A percentile compares a stretch with the other conserved stretches of the same genome.
These are phyloP conservation scores for Bondarzewia mesenterica DNA, from an alignment of 1,284 basidiomycete genomes.

Conservation along the genomic window DNA sequence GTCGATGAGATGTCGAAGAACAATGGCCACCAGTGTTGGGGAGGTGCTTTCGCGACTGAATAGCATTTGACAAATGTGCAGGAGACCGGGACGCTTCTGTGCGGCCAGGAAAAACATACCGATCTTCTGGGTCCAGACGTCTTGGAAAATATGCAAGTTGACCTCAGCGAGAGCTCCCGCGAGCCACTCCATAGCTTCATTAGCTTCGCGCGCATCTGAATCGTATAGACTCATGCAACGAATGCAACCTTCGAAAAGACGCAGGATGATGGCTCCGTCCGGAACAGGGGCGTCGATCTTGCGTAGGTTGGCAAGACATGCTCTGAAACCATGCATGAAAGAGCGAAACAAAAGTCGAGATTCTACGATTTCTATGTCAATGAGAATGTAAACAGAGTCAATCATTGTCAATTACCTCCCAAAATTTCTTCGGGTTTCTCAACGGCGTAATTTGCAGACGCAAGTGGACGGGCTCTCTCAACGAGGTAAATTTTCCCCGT, in stretches of 20 bases:
- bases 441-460: conserved; percentile 62
- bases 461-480: conserved; percentile 75
- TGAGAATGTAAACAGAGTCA: not conserved
- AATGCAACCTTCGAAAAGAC: conserved; percentile 83
- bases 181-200: conserved; percentile 85
- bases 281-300: conserved; percentile 74
- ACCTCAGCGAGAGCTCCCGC: conserved; percentile 73
- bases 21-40: conserved; percentile 87
- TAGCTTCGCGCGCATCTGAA: conserved; percentile 74
- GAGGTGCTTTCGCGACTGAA: conserved; percentile 81
- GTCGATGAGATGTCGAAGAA: conserved; percentile 83
- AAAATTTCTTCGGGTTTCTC: conserved; percentile 74
- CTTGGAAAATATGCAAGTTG: conserved; percentile 87
- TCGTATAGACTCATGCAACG: conserved; percentile 86
- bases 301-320: conserved; percentile 72
- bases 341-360: conserved; percentile 85
- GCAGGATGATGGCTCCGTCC: conserved; percentile 83
- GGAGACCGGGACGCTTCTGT: conserved; percentile 71
- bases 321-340: conserved; percentile 86
- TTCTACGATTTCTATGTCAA: conserved; percentile 37
- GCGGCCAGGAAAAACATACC: conserved; percentile 81
- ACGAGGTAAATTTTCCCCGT: conserved; percentile 47
- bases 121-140: conserved; percentile 90
- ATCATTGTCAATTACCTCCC: conserved; percentile 47
- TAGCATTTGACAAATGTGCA: conserved; percentile 85